Conservation (phyloP, 345 rosid genomes). For the Citrus inodora region DNA sequence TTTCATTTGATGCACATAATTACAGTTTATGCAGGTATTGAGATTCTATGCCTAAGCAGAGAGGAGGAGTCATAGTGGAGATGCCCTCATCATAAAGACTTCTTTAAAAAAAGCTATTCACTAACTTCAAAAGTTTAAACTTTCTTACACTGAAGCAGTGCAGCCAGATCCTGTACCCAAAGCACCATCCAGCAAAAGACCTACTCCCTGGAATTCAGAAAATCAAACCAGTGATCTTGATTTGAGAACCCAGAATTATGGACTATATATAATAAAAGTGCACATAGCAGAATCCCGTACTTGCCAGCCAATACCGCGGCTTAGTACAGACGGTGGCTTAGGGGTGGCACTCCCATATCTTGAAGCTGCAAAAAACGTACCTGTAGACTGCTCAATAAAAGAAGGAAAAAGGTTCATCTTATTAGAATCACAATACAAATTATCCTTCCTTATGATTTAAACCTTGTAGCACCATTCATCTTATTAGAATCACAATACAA, state of each 20-base stretch:
- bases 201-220: slow-evolving; percentile 53
- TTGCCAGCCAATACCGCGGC: slow-evolving; percentile 91
- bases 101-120: background rate
- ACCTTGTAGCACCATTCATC: background rate
- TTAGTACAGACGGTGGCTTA: slow-evolving; percentile 68
- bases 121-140: background rate
- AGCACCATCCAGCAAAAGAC: slow-evolving; percentile 54
- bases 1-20: background rate
- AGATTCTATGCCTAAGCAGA: background rate
- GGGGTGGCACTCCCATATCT: slow-evolving; percentile 85
- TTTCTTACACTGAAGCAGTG: slow-evolving; percentile 71
- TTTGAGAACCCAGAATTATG: background rate
- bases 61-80: background rate
- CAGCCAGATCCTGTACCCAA: slow-evolving; percentile 70
- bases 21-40: background rate
- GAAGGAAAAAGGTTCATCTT: background rate
- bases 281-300: slow-evolving; percentile 20
- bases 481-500: background rate
- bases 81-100: background rate
- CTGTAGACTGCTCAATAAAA: slow-evolving; percentile 59
- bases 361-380: slow-evolving; percentile 67
- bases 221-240: background rate
- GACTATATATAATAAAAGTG: background rate
- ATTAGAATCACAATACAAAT: background rate
- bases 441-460: background rate